These are phyloP conservation scores for Colletotrichum limetticola DNA, from an alignment of 2,329 filamentous ascomycete species.

Conservation along the genomic window DNA sequence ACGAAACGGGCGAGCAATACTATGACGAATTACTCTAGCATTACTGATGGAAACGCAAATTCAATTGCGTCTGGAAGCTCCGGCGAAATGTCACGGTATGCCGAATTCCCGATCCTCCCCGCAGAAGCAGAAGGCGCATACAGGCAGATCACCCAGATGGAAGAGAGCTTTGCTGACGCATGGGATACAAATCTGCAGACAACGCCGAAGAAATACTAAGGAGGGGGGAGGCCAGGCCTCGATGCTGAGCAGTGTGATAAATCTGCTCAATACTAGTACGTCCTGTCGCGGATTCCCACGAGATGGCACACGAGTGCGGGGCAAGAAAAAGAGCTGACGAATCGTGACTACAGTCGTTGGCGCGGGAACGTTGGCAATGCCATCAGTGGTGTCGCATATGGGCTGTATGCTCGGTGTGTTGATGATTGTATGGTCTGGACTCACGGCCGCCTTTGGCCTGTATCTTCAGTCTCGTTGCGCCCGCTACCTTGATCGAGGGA, in stretches of 20 bases:
- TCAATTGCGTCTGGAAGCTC: constrained; percentile 35
- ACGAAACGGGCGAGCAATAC: constrained; percentile 7
- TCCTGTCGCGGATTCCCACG: constrained; percentile 16
- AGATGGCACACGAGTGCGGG: not conserved
- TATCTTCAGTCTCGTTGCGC: constrained; percentile 96
- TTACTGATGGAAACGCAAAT: constrained; percentile 57
- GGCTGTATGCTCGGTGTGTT: constrained; percentile 86
- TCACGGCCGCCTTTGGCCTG: constrained; percentile 90
- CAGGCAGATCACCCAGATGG: not conserved
- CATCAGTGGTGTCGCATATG: constrained; percentile 95
- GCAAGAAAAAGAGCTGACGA: constrained; percentile 17
- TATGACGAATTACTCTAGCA: constrained; percentile 67
- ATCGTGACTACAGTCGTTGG: constrained; percentile 76
- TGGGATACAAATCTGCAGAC: constrained; percentile 47
- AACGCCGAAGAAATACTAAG: constrained; percentile 74
- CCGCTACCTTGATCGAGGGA: constrained; percentile 89
- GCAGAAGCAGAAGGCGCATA: not conserved
- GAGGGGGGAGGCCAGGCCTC: constrained; percentile 84
- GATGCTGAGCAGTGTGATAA: constrained; percentile 92
- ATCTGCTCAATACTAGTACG: constrained; percentile 94
- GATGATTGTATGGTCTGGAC: constrained; percentile 90
- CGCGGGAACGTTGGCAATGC: constrained; percentile 93
- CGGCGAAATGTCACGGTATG: constrained; percentile 36
- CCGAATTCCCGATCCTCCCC: not conserved
- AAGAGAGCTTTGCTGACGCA: constrained; percentile 10